Conservation (phyloP, 1,284 basidiomycete genomes). For the Salmacisia buchloeana region DNA sequence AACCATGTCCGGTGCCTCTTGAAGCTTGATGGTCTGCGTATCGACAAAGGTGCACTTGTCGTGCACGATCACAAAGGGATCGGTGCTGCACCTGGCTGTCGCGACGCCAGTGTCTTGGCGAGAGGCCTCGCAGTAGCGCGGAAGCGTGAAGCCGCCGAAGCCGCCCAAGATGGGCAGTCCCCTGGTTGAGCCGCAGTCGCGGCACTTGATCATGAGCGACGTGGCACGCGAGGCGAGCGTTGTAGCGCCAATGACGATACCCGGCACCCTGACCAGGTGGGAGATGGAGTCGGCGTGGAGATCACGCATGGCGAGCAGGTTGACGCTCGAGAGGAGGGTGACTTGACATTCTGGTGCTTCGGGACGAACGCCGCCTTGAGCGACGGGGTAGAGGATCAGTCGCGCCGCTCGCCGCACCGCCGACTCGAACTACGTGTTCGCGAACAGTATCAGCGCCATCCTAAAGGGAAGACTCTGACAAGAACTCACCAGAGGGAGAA, state of each 20-base stretch:
- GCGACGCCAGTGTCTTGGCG: constrained; percentile 54
- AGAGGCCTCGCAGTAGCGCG: constrained; percentile 41
- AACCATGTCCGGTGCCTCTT: constrained; percentile 99
- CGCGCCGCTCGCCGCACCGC: constrained; percentile 45
- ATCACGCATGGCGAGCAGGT: constrained; percentile 88
- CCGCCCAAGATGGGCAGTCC: constrained; percentile 65
- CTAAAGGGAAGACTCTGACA: neutral
- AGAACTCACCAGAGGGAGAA: constrained; percentile 70
- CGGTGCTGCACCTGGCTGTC: constrained; percentile 86
- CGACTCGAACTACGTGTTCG: constrained; percentile 29
- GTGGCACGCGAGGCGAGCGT: constrained; percentile 88
- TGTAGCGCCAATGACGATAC: constrained; percentile 96
- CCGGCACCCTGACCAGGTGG: constrained; percentile 90
- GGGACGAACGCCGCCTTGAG: constrained; percentile 31
- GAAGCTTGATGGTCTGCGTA: constrained; percentile 91
- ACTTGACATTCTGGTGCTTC: constrained; percentile 73
- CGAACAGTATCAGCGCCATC: neutral
- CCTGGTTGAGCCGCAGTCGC: constrained; percentile 78
- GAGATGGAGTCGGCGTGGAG: constrained; percentile 78
- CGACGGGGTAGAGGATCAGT: constrained; percentile 45
- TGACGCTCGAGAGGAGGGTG: constrained; percentile 72
- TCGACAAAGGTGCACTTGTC: constrained; percentile 91
- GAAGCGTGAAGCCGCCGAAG: constrained; percentile 66
- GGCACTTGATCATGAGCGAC: constrained; percentile 85
- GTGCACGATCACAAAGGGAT: constrained; percentile 94